A percentile compares a stretch with the other conserved stretches of the same genome.
These are phyloP conservation scores for Phytophthora pisi DNA, from an alignment of 352 stramenopile species.

Conservation along the genomic window DNA sequence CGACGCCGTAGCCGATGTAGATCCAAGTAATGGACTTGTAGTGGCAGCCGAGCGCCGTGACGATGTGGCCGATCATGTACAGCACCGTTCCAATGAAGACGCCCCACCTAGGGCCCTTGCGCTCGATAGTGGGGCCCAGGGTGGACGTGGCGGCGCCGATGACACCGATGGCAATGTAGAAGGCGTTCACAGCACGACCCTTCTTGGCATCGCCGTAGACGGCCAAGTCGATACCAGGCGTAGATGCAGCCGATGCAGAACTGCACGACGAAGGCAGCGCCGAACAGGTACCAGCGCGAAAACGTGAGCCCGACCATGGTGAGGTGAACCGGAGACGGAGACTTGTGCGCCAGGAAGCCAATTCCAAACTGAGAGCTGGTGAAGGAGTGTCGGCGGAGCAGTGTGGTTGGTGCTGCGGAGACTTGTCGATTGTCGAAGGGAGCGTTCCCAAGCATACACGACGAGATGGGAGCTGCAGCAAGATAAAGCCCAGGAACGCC, in stretches of 20 bases:
- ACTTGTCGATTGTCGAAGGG: slow-evolving; percentile 16
- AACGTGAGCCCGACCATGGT: slow-evolving; percentile 36
- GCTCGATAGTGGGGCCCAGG: slow-evolving; percentile 66
- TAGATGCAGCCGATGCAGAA: slow-evolving; percentile 80
- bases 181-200: slow-evolving; percentile 66
- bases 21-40: slow-evolving; percentile 60
- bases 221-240: slow-evolving; percentile 66
- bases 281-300: slow-evolving; percentile 65
- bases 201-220: slow-evolving; percentile 57
- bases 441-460: slow-evolving; percentile 11
- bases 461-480: slow-evolving; percentile 21
- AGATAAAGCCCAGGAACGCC: slow-evolving; percentile 21
- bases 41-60: slow-evolving; percentile 54
- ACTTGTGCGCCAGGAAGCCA: slow-evolving; percentile 20
- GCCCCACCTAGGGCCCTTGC: slow-evolving; percentile 49
- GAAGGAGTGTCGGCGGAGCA: background rate
- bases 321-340: slow-evolving; percentile 1
- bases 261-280: slow-evolving; percentile 61
- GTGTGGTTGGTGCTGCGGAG: slow-evolving; percentile 24
- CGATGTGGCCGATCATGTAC: slow-evolving; percentile 64
- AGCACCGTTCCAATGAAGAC: slow-evolving; percentile 49
- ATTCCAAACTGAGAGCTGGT: slow-evolving; percentile 32
- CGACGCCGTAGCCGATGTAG: slow-evolving; percentile 72
- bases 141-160: slow-evolving; percentile 58
- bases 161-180: slow-evolving; percentile 73